Evolutionary conservation across 768 basidiomycete genomes (phyloP).

Genomic region (Candolleomyces efflorescens): DNA sequence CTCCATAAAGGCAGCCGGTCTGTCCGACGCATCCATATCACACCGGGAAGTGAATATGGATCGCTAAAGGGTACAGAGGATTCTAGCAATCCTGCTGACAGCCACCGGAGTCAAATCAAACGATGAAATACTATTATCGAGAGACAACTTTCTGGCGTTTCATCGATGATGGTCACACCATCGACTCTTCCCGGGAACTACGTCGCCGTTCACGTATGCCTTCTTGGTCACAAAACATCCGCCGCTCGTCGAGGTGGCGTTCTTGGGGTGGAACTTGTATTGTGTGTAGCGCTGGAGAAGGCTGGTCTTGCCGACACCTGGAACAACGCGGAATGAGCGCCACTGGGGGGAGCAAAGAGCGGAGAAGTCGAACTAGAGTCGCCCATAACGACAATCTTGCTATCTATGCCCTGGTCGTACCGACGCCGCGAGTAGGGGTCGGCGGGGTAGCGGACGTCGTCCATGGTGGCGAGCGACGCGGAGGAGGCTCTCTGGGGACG

Average conservation of each 20-base stretch:
- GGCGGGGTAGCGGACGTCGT: conserved; percentile 32
- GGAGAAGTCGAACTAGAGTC: conserved; percentile 43
- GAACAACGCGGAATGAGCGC: conserved; percentile 2
- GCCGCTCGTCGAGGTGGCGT: conserved; percentile 86
- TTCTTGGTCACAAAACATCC: conserved; percentile 95
- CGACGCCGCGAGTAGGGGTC: conserved; percentile 65
- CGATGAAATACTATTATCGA: too few relatives aligned
- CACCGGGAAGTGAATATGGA: too few relatives aligned
- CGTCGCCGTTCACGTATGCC: conserved; percentile 75
- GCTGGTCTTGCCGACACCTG: conserved; percentile 91
- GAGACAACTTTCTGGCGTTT: too few relatives aligned
- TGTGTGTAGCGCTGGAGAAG: conserved; percentile 88
- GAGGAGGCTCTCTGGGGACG: conserved; percentile 16
- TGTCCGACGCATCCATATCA: too few relatives aligned
- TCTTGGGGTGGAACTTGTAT: conserved; percentile 85
- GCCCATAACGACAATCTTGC: conserved; percentile 95
- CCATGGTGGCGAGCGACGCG: too few relatives aligned
- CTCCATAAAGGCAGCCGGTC: too few relatives aligned
- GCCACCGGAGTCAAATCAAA: too few relatives aligned
- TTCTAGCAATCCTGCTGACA: too few relatives aligned
- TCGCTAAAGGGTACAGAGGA: too few relatives aligned
- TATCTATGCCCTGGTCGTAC: conserved; percentile 85
- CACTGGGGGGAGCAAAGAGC: conserved; percentile 3
- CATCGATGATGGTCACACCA: too few relatives aligned
- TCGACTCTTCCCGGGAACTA: too few relatives aligned